Evolutionary conservation across 164 flowering plant genomes (phyloP).

Genomic region (Sextonia rubra): DNA sequence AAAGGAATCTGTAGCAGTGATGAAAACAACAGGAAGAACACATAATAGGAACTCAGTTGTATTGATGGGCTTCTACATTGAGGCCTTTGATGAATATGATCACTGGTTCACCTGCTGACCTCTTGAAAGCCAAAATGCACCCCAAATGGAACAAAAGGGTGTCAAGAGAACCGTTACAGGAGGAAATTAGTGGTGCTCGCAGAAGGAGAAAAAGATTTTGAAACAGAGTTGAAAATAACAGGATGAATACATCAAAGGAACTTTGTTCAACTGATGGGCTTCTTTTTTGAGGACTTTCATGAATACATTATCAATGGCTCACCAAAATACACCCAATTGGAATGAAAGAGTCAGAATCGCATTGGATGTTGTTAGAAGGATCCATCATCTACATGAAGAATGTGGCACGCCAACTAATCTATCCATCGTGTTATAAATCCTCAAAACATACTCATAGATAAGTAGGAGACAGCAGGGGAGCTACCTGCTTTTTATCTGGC

Average conservation of each 20-base stretch:
- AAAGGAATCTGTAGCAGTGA: constrained; percentile 17
- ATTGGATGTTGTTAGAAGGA: constrained; percentile 16
- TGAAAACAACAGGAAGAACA: constrained; percentile 17
- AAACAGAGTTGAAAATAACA: constrained; percentile 15
- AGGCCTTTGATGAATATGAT: constrained; percentile 24
- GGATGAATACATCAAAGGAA: constrained; percentile 26
- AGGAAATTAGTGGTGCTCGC: constrained; percentile 14
- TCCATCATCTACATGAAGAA: constrained; percentile 26
- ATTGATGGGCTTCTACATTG: constrained; percentile 18
- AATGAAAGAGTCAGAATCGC: constrained; percentile 19
- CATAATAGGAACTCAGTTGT: constrained; percentile 23
- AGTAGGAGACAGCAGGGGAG: constrained; percentile 1
- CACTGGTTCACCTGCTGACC: constrained; percentile 19
- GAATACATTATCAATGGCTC: constrained; percentile 28
- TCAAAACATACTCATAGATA: constrained; percentile 25
- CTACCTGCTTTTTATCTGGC: constrained; percentile 24
- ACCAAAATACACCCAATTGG: constrained; percentile 11
- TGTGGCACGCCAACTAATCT: constrained; percentile 18
- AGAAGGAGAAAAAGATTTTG: constrained; percentile 23
- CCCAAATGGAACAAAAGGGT: neutral
- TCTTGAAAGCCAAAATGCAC: constrained; percentile 5
- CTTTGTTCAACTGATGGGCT: constrained; percentile 19
- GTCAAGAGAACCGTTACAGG: constrained; percentile 8
- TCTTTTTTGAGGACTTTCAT: constrained; percentile 15
- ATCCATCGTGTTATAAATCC: constrained; percentile 26